Base-by-base conservation (phyloP, 2,329 filamentous ascomycete species). In the Monosporascus ibericus region DNA sequence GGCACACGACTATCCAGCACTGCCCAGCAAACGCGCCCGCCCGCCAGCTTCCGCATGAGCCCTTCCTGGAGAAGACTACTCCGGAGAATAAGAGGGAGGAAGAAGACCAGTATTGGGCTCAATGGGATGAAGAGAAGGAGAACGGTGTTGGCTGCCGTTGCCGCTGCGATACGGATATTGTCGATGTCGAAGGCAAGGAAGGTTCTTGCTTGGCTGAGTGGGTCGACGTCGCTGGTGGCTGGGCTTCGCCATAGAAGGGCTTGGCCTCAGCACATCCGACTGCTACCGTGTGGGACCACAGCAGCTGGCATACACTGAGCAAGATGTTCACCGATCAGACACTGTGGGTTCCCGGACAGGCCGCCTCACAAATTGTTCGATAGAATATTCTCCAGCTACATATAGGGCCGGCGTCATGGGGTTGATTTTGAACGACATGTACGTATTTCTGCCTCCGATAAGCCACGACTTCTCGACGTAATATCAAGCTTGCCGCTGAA, bases 1-100 rank as follows among this genome's bases (percentile, higher is more conserved):
- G 94, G 66, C 94, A 99, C 72, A 99, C 94, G 6, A 99, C 94
- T 3, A 99, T 99, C 66, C 92, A 97, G 73, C 94, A 99, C 72
- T 99, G 94, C 65, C 94, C 94, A 1, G 91, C 92, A 51, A 99
- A 99, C 67, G 94, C 94, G 3, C 94, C 92, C 0, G 85, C 87
- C 14, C 85, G 89, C 47, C 94, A 99, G 72, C 79, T 96, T 44
- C 83, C 87, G 4, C 84, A 90, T 52, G 79, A 85, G 49, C 90
- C 90, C 1, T 96, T 79, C 68, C 82, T 95, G 17, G 91, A 96
- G 70, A 83, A 74, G 75, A 94, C 89, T 17, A 95, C 89, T 0
- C 64, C 78, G 15, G 88, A 95, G 24, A 46, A 46, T 60, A 86
- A 92, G 67, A 91, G 89, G 73, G 86, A 89, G 71, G 91, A 96